Evolutionary conservation across 1,139 yeast genomes (phyloP).

Genomic region (Scheffersomyces quercinus): DNA sequence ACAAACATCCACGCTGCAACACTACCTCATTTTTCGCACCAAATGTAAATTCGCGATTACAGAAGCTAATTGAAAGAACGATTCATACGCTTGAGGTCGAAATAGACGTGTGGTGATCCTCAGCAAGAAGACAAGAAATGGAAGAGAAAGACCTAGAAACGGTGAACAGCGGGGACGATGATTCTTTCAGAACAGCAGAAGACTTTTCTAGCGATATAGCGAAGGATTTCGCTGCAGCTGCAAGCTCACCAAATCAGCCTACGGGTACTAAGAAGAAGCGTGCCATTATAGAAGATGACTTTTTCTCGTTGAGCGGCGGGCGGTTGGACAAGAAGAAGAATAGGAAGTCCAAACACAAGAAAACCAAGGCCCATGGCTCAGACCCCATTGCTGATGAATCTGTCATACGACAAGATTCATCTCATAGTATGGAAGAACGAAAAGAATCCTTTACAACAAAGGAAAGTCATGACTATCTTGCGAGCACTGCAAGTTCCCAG

Average conservation of each 20-base stretch:
- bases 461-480: neutral
- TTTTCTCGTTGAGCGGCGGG: constrained; percentile 14
- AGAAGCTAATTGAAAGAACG: no score
- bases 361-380: constrained; percentile 6
- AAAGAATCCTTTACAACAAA: neutral
- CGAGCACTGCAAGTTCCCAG: neutral
- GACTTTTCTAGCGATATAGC: constrained; percentile 1
- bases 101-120: no score
- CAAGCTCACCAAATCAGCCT: neutral
- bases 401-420: neutral
- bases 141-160: no score
- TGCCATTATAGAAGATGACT: constrained; percentile 15
- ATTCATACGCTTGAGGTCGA: no score
- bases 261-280: constrained; percentile 9
- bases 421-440: neutral
- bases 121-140: no score
- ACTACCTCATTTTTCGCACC: no score
- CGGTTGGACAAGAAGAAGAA: constrained; percentile 14
- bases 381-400: neutral
- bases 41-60: no score
- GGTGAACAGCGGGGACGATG: no score
- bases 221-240: constrained; percentile 3
- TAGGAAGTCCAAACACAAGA: constrained; percentile 21
- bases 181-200: neutral
- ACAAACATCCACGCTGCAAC: no score